These are phyloP conservation scores for Naegleria gruberi DNA, from an alignment of 208 protist genomes.

Conservation along the genomic window DNA sequence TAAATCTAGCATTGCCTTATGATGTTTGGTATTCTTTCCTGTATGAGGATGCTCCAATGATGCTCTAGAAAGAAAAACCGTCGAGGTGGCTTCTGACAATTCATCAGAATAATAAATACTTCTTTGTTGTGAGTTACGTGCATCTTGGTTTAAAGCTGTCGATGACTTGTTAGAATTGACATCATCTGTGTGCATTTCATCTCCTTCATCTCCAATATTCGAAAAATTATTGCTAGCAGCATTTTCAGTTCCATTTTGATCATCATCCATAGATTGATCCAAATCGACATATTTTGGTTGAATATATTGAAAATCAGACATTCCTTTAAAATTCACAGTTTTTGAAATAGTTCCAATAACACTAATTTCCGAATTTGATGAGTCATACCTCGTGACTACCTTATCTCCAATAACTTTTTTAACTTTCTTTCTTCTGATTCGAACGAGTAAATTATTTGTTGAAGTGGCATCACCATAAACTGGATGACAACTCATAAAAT, in stretches of 20 bases:
- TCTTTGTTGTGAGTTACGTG: background rate
- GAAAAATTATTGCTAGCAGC: too few species aligned
- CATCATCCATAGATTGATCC: background rate
- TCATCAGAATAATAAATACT: background rate
- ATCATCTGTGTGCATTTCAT: background rate
- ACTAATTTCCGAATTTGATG: background rate
- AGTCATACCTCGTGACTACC: background rate
- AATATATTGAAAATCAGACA: slow-evolving; percentile 19
- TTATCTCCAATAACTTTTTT: background rate
- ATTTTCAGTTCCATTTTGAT: background rate
- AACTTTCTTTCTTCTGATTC: background rate
- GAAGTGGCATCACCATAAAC: background rate
- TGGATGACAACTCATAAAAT: slow-evolving; percentile 4
- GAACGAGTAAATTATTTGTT: background rate
- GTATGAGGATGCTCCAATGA: background rate
- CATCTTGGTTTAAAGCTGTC: background rate
- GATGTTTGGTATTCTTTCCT: background rate
- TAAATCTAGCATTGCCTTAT: background rate
- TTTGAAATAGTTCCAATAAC: background rate
- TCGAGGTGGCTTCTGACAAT: background rate
- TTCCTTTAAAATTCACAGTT: background rate
- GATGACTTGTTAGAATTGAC: background rate
- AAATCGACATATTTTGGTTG: background rate
- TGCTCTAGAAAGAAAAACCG: background rate
- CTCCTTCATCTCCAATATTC: background rate